Base-by-base conservation (phyloP, 2,329 filamentous ascomycete genomes). In the Colletotrichum scovillei region DNA sequence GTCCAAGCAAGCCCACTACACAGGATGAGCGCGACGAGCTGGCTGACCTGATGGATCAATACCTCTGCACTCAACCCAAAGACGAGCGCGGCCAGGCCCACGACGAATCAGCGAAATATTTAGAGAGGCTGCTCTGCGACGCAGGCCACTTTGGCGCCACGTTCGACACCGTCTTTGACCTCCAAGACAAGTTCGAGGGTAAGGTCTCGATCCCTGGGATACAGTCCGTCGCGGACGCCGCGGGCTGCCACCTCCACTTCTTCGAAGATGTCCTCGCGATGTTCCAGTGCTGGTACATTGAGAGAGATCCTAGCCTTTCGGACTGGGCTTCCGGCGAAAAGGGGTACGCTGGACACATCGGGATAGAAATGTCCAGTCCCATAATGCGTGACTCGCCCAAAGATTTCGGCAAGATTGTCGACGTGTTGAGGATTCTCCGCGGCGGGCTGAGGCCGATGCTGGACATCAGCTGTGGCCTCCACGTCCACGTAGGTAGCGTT, bases 401-500 rank as follows among this genome's bases (percentile, higher is more conserved):
- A 8, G 63, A 67, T n/a, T 74, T 55, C 42, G 26, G 32, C 4
- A 46, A 38, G 35, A 28, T 73, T 14, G 22, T 32, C 9, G 16
- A 58, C 30, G 65, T 68, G 2, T 5, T 74, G n/a, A n/a, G n/a
- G 12, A 7, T 58, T 14, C 16, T 74, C 22, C 65, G 73, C 22
- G 35, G 28, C 19, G 42, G 30, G 26, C 22, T 55, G 11, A 65
- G 73, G 1, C 57, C 56, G 14, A 69, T 74, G 59, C 8, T 60
- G 1, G 42, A 63, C 30, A 6, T 11, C 8, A 53, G 28, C n/a
- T 69, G 69, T 12, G 73, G 69, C 6, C 12, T 69, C 4, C 70
- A 73, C 38, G 62, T 74, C 4, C 73, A 74, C 49, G 65, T 73
- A 24, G 65, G 69, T 6, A 53, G 62, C 19, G 9, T 65, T 12